Percentiles rank a stretch among this genome's conserved stretches.
Conservation (phyloP, 768 basidiomycete species). For the Scleroderma bovista region DNA sequence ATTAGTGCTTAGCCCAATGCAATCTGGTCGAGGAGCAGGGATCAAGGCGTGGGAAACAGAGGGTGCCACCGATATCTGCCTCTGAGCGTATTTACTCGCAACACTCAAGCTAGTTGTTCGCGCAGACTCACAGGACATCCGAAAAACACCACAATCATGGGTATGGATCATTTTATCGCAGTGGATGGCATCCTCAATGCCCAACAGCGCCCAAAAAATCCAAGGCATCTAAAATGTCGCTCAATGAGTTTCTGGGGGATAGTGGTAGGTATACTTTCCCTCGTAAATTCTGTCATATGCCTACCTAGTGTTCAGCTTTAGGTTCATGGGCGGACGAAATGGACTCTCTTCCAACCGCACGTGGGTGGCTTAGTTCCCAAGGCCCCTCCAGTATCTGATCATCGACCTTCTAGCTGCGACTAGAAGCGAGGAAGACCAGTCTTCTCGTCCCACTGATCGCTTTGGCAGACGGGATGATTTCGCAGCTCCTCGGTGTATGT, state of each 20-base stretch:
- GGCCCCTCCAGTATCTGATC: background rate
- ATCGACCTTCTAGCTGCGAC: slow-evolving; percentile 40
- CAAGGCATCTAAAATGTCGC: slow-evolving; percentile 86
- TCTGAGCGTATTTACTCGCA: slow-evolving; percentile 17
- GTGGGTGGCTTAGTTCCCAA: slow-evolving; percentile 47
- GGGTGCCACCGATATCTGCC: slow-evolving; percentile 7
- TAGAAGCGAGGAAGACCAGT: slow-evolving; percentile 61
- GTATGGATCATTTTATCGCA: slow-evolving; percentile 10
- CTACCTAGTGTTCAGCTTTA: slow-evolving; percentile 44
- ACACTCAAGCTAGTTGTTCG: slow-evolving; percentile 7
- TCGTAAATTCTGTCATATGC: slow-evolving; percentile 6
- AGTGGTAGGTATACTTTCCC: slow-evolving; percentile 47
- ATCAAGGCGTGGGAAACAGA: slow-evolving; percentile 23
- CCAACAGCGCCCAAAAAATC: slow-evolving; percentile 72
- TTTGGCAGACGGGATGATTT: slow-evolving; percentile 62
- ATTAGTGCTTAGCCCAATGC: no score
- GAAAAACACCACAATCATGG: slow-evolving; percentile 20
- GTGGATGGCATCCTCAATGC: slow-evolving; percentile 4
- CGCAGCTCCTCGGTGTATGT: slow-evolving; percentile 54
- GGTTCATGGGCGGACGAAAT: slow-evolving; percentile 99
- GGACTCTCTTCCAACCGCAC: slow-evolving; percentile 88
- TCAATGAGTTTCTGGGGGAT: slow-evolving; percentile 91
- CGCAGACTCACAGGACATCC: slow-evolving; percentile 3
- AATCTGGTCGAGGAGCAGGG: no score
- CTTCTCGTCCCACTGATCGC: slow-evolving; percentile 44